A percentile compares a stretch with the other conserved stretches of the same genome.
Evolutionary conservation across 345 rosid species (phyloP).

Genomic region (Xanthoceras sorbifolium): DNA sequence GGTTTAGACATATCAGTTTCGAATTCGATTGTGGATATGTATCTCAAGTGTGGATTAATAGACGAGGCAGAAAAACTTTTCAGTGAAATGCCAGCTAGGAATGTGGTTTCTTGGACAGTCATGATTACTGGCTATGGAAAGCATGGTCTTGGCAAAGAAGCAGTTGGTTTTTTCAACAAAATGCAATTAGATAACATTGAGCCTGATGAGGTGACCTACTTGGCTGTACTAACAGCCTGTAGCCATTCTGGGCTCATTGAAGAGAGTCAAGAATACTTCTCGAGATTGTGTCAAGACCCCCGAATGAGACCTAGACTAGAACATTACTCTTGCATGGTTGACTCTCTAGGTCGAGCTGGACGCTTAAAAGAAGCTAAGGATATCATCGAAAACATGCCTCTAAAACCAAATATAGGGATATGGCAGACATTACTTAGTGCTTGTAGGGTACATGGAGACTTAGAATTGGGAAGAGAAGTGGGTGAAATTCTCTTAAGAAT

Average conservation of each 20-base stretch:
- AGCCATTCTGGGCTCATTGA: slow-evolving; percentile 82
- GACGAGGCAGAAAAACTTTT: slow-evolving; percentile 72
- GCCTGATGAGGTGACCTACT: slow-evolving; percentile 78
- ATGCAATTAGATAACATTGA: slow-evolving; percentile 53
- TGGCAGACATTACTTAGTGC: slow-evolving; percentile 94
- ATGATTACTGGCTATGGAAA: slow-evolving; percentile 92
- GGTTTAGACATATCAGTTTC: slow-evolving; percentile 65
- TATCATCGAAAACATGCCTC: slow-evolving; percentile 66
- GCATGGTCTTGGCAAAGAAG: slow-evolving; percentile 77
- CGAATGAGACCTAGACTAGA: slow-evolving; percentile 57
- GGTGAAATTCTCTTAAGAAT: slow-evolving; percentile 57
- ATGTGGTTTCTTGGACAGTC: slow-evolving; percentile 88
- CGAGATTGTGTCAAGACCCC: slow-evolving; percentile 41
- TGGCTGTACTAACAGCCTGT: slow-evolving; percentile 82
- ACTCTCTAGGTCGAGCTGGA: slow-evolving; percentile 83
- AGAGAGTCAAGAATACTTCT: slow-evolving; percentile 65
- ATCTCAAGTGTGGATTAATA: slow-evolving; percentile 76
- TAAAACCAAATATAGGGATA: slow-evolving; percentile 64
- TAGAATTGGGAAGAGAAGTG: slow-evolving; percentile 66
- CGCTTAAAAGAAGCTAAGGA: slow-evolving; percentile 66
- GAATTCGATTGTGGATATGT: slow-evolving; percentile 84
- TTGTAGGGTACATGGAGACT: slow-evolving; percentile 71
- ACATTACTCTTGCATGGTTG: slow-evolving; percentile 88
- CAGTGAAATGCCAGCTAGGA: slow-evolving; percentile 49
- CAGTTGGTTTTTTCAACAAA: slow-evolving; percentile 48